These are phyloP conservation scores for Epichloe sylvatica DNA, from an alignment of 2,329 filamentous ascomycete genomes.

Conservation along the genomic window DNA sequence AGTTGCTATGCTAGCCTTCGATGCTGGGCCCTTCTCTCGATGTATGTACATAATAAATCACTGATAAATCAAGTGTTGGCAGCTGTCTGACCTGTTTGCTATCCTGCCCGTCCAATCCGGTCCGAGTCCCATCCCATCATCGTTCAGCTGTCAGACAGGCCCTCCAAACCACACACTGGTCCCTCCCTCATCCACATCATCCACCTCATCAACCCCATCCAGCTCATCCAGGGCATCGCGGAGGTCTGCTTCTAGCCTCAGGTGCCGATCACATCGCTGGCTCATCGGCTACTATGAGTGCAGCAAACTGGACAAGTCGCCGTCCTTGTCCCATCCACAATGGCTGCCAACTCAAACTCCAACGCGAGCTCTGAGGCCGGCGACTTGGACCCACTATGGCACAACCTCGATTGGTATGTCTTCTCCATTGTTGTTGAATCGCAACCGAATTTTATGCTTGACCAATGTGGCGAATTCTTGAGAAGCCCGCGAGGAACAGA, in stretches of 20 bases:
- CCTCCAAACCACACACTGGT: background rate
- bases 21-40: too few relatives aligned
- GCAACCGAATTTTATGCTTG: background rate
- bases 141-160: too few relatives aligned
- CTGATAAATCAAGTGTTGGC: too few relatives aligned
- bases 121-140: too few relatives aligned
- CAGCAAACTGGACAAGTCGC: conserved; percentile 13
- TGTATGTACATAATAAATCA: too few relatives aligned
- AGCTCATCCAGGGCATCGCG: background rate
- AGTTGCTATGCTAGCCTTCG: too few relatives aligned
- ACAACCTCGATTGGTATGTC: conserved; percentile 61
- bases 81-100: too few relatives aligned
- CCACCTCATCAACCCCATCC: background rate
- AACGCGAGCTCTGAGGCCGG: conserved; percentile 11
- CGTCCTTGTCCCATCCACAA: conserved; percentile 11
- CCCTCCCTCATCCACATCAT: background rate
- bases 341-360: conserved; percentile 15
- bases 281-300: conserved; percentile 5
- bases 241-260: background rate
- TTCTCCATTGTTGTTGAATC: background rate
- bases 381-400: conserved; percentile 50
- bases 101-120: too few relatives aligned
- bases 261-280: background rate
- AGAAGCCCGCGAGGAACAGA: background rate
- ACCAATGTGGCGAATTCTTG: background rate